Percentiles rank a stretch among this genome's conserved stretches.
Evolutionary conservation across 2,329 filamentous ascomycete species (phyloP).

Genomic region (Fusarium subtropicale): DNA sequence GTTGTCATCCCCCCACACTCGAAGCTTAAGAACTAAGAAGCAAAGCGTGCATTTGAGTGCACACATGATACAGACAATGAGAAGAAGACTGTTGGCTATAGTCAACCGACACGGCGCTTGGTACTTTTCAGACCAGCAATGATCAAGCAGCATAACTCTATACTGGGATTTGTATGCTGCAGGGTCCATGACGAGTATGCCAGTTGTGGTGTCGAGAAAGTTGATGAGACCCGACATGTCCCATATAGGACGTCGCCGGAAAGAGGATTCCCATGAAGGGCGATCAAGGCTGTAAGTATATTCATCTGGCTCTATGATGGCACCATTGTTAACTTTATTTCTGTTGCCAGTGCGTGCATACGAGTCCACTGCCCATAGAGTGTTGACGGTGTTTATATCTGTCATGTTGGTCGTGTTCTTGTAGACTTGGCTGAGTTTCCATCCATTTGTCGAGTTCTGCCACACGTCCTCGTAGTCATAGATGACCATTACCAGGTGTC

Average conservation of each 20-base stretch:
- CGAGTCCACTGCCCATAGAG: slow-evolving; percentile 11
- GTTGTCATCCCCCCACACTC: slow-evolving; percentile 22
- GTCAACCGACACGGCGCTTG: slow-evolving; percentile 25
- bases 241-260: not conserved
- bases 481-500: slow-evolving; percentile 27
- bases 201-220: slow-evolving; percentile 6
- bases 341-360: slow-evolving; percentile 6
- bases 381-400: not conserved
- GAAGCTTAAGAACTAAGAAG: slow-evolving; percentile 10
- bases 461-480: slow-evolving; percentile 10
- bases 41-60: slow-evolving; percentile 24
- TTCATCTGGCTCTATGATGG: not conserved
- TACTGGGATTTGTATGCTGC: not conserved
- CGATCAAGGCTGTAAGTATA: not conserved
- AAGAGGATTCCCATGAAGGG: not conserved
- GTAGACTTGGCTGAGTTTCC: slow-evolving; percentile 24
- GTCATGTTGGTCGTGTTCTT: slow-evolving; percentile 4
- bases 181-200: slow-evolving; percentile 9
- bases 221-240: accelerated
- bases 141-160: slow-evolving; percentile 10
- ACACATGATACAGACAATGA: slow-evolving; percentile 33
- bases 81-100: slow-evolving; percentile 28
- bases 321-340: not conserved
- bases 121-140: slow-evolving; percentile 25
- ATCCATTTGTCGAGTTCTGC: slow-evolving; percentile 15